phyloP scores from a whole-genome alignment of 495 filamentous ascomycete genomes.

The Lindgomyces ingoldianus region DNA sequence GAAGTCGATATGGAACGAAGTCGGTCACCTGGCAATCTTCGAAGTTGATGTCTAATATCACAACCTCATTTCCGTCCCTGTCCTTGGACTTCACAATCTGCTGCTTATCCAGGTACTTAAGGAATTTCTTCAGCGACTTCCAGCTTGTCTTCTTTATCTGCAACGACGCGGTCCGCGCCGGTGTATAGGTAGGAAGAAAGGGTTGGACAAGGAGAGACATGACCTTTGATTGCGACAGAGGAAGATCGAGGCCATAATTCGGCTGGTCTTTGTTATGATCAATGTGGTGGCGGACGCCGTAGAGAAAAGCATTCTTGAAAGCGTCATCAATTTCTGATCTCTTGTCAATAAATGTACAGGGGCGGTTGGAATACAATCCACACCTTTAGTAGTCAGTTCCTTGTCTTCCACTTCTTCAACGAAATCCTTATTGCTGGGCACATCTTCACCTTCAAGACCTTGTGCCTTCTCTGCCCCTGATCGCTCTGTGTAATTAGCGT shows the following conservation, averaged over 20 bases:
- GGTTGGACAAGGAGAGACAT: constrained; percentile 68
- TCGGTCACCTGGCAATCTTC: constrained; percentile 54
- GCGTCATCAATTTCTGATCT: constrained; percentile 71
- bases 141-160: constrained; percentile 75
- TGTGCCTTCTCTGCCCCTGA: constrained; percentile 36
- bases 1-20: constrained; percentile 67
- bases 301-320: constrained; percentile 69
- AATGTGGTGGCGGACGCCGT: constrained; percentile 57
- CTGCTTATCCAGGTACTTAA: constrained; percentile 69
- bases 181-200: constrained; percentile 62
- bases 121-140: constrained; percentile 74
- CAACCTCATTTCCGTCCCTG: constrained; percentile 64
- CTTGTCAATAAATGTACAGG: too few species aligned
- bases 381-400: constrained; percentile 61
- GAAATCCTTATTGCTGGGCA: constrained; percentile 28
- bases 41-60: constrained; percentile 69
- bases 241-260: constrained; percentile 60
- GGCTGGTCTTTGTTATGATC: constrained; percentile 55
- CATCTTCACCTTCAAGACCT: constrained; percentile 42
- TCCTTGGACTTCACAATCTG: constrained; percentile 66
- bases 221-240: constrained; percentile 64
- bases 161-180: constrained; percentile 58
- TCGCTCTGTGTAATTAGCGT: constrained; percentile 21
- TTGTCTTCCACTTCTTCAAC: constrained; percentile 45
- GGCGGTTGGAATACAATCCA: too few species aligned